These are phyloP conservation scores for Pelargonium citronellum DNA, from an alignment of 441 rosid species.

Conservation along the genomic window DNA sequence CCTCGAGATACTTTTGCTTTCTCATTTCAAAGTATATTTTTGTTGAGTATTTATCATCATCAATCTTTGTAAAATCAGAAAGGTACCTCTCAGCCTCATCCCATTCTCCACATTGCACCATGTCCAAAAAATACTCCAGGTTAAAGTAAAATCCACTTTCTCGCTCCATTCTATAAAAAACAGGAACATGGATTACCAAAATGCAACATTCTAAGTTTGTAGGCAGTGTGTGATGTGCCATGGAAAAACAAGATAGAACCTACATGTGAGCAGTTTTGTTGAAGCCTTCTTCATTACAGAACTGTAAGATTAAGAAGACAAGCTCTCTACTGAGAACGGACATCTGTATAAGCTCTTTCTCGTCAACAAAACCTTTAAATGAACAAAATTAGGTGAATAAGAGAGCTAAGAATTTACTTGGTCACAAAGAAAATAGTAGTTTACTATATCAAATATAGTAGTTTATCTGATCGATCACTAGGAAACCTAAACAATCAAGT, in stretches of 20 bases:
- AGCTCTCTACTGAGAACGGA: slow-evolving; percentile 70
- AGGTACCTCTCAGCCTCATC: slow-evolving; percentile 75
- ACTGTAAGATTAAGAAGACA: slow-evolving; percentile 70
- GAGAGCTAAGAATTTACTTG: no score
- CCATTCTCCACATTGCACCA: slow-evolving; percentile 83
- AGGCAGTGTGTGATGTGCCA: background rate
- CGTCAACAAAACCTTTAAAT: no score
- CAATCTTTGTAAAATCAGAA: slow-evolving; percentile 73
- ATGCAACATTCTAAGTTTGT: no score
- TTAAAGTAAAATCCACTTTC: slow-evolving; percentile 71
- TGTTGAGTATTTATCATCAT: slow-evolving; percentile 75
- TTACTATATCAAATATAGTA: no score
- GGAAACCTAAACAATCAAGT: no score
- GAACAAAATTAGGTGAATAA: no score
- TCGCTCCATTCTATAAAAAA: slow-evolving; percentile 52
- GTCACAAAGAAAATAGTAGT: no score
- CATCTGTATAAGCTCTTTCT: slow-evolving; percentile 26
- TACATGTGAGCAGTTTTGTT: slow-evolving; percentile 65
- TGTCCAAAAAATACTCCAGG: slow-evolving; percentile 66
- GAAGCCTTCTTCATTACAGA: slow-evolving; percentile 74
- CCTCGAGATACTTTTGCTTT: slow-evolving; percentile 77
- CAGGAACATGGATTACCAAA: background rate
- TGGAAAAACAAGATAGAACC: slow-evolving; percentile 10
- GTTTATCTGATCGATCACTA: no score
- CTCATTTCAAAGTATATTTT: slow-evolving; percentile 79